phyloP scores from a whole-genome alignment of 169 alveolate species.

The Plasmodium fragile region DNA sequence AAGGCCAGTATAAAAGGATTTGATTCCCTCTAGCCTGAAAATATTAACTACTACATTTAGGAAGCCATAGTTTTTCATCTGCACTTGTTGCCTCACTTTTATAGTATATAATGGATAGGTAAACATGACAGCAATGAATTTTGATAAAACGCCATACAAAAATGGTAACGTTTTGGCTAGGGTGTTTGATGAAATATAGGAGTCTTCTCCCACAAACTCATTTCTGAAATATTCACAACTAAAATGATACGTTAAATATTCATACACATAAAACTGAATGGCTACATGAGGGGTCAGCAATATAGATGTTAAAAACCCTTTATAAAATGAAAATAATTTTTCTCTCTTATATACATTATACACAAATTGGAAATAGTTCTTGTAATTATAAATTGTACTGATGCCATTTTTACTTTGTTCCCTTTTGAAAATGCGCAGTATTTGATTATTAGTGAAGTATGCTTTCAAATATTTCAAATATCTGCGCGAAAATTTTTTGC shows the following conservation, averaged over 20 bases:
- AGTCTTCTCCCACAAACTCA: background rate
- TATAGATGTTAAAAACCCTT: constrained; percentile 62
- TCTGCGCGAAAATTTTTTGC: constrained; percentile 49
- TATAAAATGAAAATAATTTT: constrained; percentile 50
- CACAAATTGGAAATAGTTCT: constrained; percentile 68
- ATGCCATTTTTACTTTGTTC: constrained; percentile 59
- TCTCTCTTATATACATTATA: constrained; percentile 64
- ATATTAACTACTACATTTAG: constrained; percentile 47
- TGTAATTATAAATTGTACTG: constrained; percentile 35
- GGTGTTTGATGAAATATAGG: constrained; percentile 20
- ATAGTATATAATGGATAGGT: constrained; percentile 73
- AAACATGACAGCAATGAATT: constrained; percentile 52
- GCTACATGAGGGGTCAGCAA: constrained; percentile 73
- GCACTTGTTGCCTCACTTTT: constrained; percentile 76
- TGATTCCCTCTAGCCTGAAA: constrained; percentile 51
- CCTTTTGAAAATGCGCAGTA: constrained; percentile 42
- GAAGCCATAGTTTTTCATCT: constrained; percentile 59
- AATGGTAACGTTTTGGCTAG: constrained; percentile 51
- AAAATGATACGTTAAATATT: constrained; percentile 47
- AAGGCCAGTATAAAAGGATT: constrained; percentile 65
- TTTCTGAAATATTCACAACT: constrained; percentile 22
- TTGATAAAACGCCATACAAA: constrained; percentile 60
- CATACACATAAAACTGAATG: constrained; percentile 62
- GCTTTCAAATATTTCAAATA: constrained; percentile 40
- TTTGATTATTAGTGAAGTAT: constrained; percentile 24